These are phyloP conservation scores for Tetrapyrgos nigripes DNA, from an alignment of 1,284 basidiomycete species.

Conservation along the genomic window DNA sequence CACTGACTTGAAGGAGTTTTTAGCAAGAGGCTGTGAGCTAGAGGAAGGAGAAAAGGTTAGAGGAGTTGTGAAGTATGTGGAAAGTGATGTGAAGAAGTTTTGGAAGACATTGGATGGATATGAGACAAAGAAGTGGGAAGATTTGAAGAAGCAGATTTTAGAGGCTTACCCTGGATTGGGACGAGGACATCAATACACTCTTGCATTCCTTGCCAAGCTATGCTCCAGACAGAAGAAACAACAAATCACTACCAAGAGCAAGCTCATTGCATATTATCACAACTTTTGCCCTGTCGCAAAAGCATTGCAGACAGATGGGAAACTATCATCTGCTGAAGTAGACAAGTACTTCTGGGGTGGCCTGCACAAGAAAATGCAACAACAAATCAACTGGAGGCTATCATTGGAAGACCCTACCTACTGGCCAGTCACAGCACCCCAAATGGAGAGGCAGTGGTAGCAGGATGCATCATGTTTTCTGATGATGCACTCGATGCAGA, in stretches of 20 bases:
- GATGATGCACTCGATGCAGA: neutral
- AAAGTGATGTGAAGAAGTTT: neutral
- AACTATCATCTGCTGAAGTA: neutral
- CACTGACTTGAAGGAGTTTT: neutral
- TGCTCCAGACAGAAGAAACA: neutral
- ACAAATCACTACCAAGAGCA: neutral
- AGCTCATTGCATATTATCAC: neutral
- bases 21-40: neutral
- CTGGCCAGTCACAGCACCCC: neutral
- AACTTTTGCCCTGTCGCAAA: neutral
- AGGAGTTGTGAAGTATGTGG: constrained; percentile 2
- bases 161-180: no score
- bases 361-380: neutral
- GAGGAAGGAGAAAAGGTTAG: neutral
- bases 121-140: neutral
- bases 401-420: neutral
- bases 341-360: neutral
- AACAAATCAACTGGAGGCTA: neutral
- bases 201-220: no score
- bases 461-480: neutral
- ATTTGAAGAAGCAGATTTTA: neutral
- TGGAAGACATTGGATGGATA: neutral
- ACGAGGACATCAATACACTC: no score
- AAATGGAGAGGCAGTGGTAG: neutral
- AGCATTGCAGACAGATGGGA: neutral